Evolutionary conservation across 768 basidiomycete genomes (phyloP).

Genomic region (Lactarius quietus): DNA sequence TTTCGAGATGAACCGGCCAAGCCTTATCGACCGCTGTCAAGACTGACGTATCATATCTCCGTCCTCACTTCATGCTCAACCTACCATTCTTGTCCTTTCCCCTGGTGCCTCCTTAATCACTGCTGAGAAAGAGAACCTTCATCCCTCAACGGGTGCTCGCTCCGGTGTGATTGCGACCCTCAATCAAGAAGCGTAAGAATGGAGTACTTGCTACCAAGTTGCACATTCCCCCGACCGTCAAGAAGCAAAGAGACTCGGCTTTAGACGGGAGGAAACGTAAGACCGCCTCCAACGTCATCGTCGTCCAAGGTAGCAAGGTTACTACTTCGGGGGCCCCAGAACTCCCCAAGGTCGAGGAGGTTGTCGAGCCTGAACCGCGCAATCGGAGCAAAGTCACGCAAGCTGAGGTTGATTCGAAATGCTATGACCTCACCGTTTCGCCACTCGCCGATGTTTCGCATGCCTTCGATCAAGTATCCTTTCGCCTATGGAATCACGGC

Average conservation of each 20-base stretch:
- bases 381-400: slow-evolving; percentile 46
- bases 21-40: slow-evolving; percentile 35
- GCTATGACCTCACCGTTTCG: slow-evolving; percentile 75
- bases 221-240: slow-evolving; percentile 37
- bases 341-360: slow-evolving; percentile 40
- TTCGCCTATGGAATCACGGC: slow-evolving; percentile 21
- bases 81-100: slow-evolving; percentile 31
- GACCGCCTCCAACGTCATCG: slow-evolving; percentile 32
- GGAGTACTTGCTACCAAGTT: slow-evolving; percentile 52
- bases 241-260: slow-evolving; percentile 43
- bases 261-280: slow-evolving; percentile 62
- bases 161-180: slow-evolving; percentile 39
- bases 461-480: slow-evolving; percentile 50
- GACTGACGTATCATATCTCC: slow-evolving; percentile 27
- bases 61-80: slow-evolving; percentile 30
- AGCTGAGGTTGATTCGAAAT: slow-evolving; percentile 62
- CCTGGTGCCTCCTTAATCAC: slow-evolving; percentile 27
- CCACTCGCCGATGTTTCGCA: slow-evolving; percentile 73
- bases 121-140: slow-evolving; percentile 72
- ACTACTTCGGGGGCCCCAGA: slow-evolving; percentile 24
- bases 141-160: slow-evolving; percentile 69
- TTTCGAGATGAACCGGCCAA: slow-evolving; percentile 53
- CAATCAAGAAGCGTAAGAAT: slow-evolving; percentile 60
- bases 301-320: slow-evolving; percentile 20
- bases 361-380: slow-evolving; percentile 51